Base-by-base conservation (phyloP, 228 moss, liverwort and hornwort genomes). In the Sphagnum magellanicum region DNA sequence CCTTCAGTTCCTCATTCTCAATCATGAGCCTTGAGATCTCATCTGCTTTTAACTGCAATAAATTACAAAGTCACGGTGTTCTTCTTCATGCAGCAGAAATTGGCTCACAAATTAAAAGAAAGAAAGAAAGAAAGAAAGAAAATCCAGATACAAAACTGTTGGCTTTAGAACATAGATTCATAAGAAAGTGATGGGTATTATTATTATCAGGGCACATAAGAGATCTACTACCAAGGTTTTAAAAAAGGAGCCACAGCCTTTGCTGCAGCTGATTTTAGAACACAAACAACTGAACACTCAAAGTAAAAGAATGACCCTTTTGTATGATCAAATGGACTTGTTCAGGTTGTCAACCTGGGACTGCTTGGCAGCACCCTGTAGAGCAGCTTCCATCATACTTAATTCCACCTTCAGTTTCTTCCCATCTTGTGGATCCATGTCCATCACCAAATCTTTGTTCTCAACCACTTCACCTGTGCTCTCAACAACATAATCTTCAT, bases 311-410 rank as follows among this genome's bases (percentile, higher is more conserved):
- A 11, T 11, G 12, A 59, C 11, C 12, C 11, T 59, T 11, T 11
- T 59, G 11, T 11, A 59, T 59, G 12, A 59, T 59, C 15, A 11
- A 59, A 59, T 11, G 59, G 15, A 59, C 59, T 59, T 32, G 32
- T 32, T 32, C 3, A 32, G 32, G 32, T 32, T 32, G 32, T 32
- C 32, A 32, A 98, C 97, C 94, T 94, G 98, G 60, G 98, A 79
- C 70, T 98, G 98, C 77, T 78, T 94, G 53, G 94, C 98, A 52
- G 98, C 98, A 74, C 98, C 98, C 77, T 83, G 80, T 65, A 98
- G 80, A 50, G 98, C 92, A 71, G 94, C 87, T 80, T 98, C 94
- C 98, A 98, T 92, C 98, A 90, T 87, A 82, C 80, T 89, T 80
- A 90, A 6, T 65, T 98, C 92, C 32, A 72, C 79, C 70, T 80